phyloP scores from a whole-genome alignment of 306 rosid genomes.

The Prunus mume region DNA sequence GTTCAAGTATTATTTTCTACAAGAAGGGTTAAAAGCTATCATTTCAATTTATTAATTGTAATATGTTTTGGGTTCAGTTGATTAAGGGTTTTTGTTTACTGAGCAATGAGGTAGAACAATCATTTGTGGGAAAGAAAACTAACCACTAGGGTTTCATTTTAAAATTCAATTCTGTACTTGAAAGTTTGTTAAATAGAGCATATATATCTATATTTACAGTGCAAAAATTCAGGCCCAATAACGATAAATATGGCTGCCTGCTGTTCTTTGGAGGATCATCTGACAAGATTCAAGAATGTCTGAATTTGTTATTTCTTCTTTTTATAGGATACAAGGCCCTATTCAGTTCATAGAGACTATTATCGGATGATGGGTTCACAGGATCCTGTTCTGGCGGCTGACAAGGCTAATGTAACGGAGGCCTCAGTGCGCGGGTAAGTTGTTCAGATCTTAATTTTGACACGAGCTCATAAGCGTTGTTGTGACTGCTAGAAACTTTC shows the following conservation, averaged over 20 bases:
- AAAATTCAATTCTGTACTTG: background rate
- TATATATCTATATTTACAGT: background rate
- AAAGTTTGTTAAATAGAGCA: background rate
- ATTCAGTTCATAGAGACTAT: conserved; percentile 12
- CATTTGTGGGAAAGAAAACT: background rate
- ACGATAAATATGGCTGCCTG: background rate
- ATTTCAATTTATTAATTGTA: background rate
- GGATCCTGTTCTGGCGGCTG: conserved; percentile 35
- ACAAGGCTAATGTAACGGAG: conserved; percentile 27
- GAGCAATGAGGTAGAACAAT: background rate
- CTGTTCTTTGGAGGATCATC: background rate
- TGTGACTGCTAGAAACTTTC: background rate
- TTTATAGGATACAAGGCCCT: conserved; percentile 20
- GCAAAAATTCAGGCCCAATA: background rate
- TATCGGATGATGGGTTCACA: conserved; percentile 47
- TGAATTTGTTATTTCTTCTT: conserved; percentile 10
- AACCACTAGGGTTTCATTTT: background rate
- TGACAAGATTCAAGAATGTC: background rate
- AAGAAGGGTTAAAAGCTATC: background rate
- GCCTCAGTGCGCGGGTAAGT: conserved; percentile 39
- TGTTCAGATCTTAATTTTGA: conserved; percentile 1
- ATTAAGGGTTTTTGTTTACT: background rate
- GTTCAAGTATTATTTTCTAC: background rate
- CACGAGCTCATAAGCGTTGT: background rate
- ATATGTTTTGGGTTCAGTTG: background rate